Base-by-base conservation (phyloP, 805 yeast species). In the Lipomyces yamanashiensis region DNA sequence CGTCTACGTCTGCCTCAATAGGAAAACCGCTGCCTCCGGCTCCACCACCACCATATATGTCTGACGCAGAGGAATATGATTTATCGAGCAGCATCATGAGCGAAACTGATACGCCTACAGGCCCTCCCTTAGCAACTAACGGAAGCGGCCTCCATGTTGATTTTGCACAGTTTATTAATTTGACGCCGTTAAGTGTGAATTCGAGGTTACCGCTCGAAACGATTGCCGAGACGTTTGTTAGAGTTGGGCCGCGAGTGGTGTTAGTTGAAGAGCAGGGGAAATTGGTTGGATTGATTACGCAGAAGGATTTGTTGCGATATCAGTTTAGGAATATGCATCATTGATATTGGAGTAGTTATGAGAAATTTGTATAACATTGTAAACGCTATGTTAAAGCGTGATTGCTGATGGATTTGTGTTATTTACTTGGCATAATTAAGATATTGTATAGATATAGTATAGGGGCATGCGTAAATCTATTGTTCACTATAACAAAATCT, bases 231-330 rank as follows among this genome's bases (percentile, higher is more conserved):
- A 76, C 91, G 28, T 93, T 95, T 73, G 82, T 84, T 63, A 86
- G 87, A 67, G 73, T 92, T 36, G 97, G 98, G 0, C 96, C 97
- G 8, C 79, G 89, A 50, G 82, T 86, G 36, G 80, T 95, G 0
- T 79, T 88, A 48, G 87, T 90, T 1, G 88, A 87, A 59, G 80
- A 84, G 9, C 75, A 81, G 37, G 95, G 92, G 1, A 66, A 73
- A 1, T 72, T 90, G 17, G 59, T 69, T 15, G 99, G 99, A 0
- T 72, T 90, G n/a, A 77, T 96, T 1, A 90, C 97, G 0, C 81
- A 92, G 62, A 95, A 95, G 71, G 98, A 92, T 72, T 79, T 93
- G 17, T 75, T 92, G 57, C 80, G 87, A 65, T 90, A 70, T 61
- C 74, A 72, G 48, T 66, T 67, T 56, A 56, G 34, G 23, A 40